phyloP scores from a whole-genome alignment of 2,329 filamentous ascomycete genomes.

The Scedosporium aurantiacum region DNA sequence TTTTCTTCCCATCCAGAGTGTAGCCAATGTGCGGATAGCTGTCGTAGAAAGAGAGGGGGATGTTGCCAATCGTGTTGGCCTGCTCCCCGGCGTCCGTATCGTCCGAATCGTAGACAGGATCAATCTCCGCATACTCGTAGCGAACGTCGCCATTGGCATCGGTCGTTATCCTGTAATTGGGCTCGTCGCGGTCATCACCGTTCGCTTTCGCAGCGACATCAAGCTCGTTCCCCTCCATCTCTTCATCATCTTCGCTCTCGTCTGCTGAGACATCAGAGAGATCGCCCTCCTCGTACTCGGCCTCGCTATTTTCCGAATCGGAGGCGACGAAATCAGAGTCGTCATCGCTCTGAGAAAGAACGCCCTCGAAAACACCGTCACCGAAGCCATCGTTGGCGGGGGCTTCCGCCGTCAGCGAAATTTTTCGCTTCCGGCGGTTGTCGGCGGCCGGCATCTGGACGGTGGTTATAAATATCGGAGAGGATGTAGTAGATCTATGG shows the following conservation, averaged over 20 bases:
- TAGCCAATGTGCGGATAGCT: slow-evolving; percentile 97
- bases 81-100: slow-evolving; percentile 73
- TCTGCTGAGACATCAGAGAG: slow-evolving; percentile 24
- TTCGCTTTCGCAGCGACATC: slow-evolving; percentile 17
- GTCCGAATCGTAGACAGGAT: slow-evolving; percentile 92
- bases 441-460: background rate
- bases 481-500: background rate
- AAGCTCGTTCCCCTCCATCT: slow-evolving; percentile 23
- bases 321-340: slow-evolving; percentile 30
- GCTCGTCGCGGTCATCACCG: slow-evolving; percentile 20
- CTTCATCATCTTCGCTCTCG: slow-evolving; percentile 26
- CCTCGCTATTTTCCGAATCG: slow-evolving; percentile 14
- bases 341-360: slow-evolving; percentile 46
- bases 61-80: slow-evolving; percentile 88
- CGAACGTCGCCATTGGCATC: slow-evolving; percentile 86
- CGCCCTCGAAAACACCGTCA: slow-evolving; percentile 42
- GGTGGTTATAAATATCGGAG: background rate
- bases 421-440: slow-evolving; percentile 50
- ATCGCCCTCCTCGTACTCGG: slow-evolving; percentile 30
- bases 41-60: slow-evolving; percentile 90
- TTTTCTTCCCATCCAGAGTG: slow-evolving; percentile 96
- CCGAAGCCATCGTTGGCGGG: slow-evolving; percentile 49
- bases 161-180: slow-evolving; percentile 45
- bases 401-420: slow-evolving; percentile 42
- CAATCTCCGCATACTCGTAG: slow-evolving; percentile 88